Evolutionary conservation across 495 filamentous ascomycete species (phyloP).

Genomic region (Tuber brumale): DNA sequence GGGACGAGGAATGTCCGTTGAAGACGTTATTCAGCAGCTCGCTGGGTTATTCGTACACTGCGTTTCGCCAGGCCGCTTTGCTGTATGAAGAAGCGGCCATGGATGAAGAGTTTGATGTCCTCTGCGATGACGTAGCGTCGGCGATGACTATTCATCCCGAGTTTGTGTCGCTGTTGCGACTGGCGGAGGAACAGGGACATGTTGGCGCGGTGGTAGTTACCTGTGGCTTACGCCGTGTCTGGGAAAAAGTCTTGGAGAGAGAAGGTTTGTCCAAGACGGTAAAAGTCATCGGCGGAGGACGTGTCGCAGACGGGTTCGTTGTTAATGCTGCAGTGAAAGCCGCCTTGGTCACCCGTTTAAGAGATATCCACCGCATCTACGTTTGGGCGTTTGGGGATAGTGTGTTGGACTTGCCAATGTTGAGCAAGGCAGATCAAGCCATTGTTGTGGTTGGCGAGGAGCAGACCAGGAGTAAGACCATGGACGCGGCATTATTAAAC

Average conservation of each 20-base stretch:
- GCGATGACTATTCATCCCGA: constrained; percentile 49
- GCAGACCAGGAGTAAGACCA: constrained; percentile 50
- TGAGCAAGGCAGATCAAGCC: constrained; percentile 49
- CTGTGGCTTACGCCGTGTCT: constrained; percentile 53
- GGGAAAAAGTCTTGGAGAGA: constrained; percentile 52
- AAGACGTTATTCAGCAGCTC: constrained; percentile 49
- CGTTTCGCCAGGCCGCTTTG: constrained; percentile 54
- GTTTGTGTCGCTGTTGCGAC: constrained; percentile 47
- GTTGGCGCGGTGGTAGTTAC: constrained; percentile 54
- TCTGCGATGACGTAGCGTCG: constrained; percentile 49
- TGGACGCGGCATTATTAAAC: constrained; percentile 49
- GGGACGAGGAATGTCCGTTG: constrained; percentile 41
- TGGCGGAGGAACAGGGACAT: constrained; percentile 42
- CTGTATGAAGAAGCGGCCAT: constrained; percentile 50
- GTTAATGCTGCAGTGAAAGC: constrained; percentile 53
- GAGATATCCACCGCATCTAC: constrained; percentile 35
- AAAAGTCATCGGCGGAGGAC: constrained; percentile 54
- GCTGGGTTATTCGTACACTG: constrained; percentile 52
- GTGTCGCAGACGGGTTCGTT: constrained; percentile 49
- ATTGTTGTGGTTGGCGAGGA: constrained; percentile 55
- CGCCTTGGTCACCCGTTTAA: constrained; percentile 47
- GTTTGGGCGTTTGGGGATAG: constrained; percentile 49
- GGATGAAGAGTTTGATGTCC: constrained; percentile 47
- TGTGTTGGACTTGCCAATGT: constrained; percentile 54
- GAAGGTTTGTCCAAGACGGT: constrained; percentile 48